These are phyloP conservation scores for Albatrellus ellisii DNA, from an alignment of 768 basidiomycete species.

Conservation along the genomic window DNA sequence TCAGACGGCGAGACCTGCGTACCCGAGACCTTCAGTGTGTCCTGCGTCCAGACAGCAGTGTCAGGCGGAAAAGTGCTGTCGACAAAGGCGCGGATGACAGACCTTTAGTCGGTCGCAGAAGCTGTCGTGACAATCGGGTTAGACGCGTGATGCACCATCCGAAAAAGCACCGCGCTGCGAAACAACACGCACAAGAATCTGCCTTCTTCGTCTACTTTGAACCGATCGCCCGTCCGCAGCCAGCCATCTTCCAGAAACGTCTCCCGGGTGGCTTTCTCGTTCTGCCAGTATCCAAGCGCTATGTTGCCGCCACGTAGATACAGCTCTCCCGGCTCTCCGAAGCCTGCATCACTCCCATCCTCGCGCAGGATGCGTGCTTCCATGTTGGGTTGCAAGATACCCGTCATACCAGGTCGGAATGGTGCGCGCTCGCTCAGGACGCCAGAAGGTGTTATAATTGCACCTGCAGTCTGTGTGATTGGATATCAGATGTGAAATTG, in stretches of 20 bases:
- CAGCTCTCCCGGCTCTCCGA: constrained; percentile 54
- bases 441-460: background rate
- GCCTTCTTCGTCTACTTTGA: constrained; percentile 44
- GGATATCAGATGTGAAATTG: background rate
- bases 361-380: constrained; percentile 50
- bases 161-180: background rate
- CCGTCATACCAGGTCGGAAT: constrained; percentile 30
- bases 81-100: background rate
- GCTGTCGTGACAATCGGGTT: constrained; percentile 30
- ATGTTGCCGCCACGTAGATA: constrained; percentile 43
- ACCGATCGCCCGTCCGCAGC: constrained; percentile 64
- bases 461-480: background rate
- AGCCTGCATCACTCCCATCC: constrained; percentile 39
- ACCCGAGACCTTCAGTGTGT: constrained; percentile 72
- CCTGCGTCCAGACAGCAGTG: constrained; percentile 29
- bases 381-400: constrained; percentile 49
- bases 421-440: background rate
- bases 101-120: constrained; percentile 74
- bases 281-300: constrained; percentile 60
- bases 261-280: constrained; percentile 48
- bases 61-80: background rate
- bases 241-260: constrained; percentile 57
- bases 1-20: constrained; percentile 72
- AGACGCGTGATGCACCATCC: no score
- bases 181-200: constrained; percentile 44